These are phyloP conservation scores for Neurospora sp. DNA, from an alignment of 2,329 filamentous ascomycete species.

Conservation along the genomic window DNA sequence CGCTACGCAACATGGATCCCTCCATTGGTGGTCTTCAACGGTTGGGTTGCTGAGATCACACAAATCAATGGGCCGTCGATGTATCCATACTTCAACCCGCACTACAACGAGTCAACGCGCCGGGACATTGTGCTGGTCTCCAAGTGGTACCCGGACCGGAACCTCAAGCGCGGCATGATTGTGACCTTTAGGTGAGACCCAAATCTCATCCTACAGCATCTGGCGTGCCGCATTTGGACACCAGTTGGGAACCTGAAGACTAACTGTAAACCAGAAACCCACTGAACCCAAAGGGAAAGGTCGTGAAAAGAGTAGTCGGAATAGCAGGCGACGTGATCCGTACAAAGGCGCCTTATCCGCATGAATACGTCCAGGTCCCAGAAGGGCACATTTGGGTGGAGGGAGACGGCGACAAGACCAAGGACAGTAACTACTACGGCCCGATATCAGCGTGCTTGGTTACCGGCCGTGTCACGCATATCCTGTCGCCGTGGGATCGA, in stretches of 20 bases:
- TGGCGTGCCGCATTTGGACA: background rate
- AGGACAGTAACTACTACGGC: constrained; percentile 86
- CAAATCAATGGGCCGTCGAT: constrained; percentile 57
- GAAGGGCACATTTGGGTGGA: constrained; percentile 90
- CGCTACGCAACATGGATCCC: constrained; percentile 52
- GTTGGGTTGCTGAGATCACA: constrained; percentile 48
- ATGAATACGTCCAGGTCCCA: constrained; percentile 54
- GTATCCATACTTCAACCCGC: constrained; percentile 66
- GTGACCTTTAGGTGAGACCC: constrained; percentile 54
- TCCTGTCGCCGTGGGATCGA: constrained; percentile 59
- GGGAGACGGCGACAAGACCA: constrained; percentile 66
- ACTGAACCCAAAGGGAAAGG: constrained; percentile 5
- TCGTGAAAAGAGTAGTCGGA: constrained; percentile 73
- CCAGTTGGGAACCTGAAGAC: background rate
- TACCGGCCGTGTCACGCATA: constrained; percentile 60
- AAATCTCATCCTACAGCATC: background rate
- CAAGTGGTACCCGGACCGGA: constrained; percentile 47
- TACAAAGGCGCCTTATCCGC: constrained; percentile 51
- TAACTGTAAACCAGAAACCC: background rate
- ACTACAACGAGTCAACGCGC: constrained; percentile 44
- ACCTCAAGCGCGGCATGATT: constrained; percentile 61
- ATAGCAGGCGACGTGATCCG: constrained; percentile 68
- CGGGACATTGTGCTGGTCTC: constrained; percentile 48
- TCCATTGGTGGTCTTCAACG: constrained; percentile 50
- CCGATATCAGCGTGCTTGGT: constrained; percentile 69